Conservation (phyloP, 352 stramenopile genomes). For the Pythium coloratum region DNA sequence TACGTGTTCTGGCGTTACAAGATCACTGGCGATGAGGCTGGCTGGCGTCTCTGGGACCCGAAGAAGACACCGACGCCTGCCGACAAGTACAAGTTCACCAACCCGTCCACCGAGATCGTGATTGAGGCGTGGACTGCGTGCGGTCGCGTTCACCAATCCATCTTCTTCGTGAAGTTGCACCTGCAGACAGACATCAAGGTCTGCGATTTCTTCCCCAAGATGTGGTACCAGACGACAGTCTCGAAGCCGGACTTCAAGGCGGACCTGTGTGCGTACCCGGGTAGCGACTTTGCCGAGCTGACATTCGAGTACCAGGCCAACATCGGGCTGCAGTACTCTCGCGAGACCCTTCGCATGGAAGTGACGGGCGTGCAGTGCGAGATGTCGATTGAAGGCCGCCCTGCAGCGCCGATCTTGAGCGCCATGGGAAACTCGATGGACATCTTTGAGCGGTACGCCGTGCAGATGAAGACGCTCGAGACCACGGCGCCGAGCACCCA, state of each 20-base stretch:
- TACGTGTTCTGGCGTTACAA: constrained; percentile 75
- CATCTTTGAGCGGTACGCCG: constrained; percentile 53
- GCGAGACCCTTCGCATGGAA: constrained; percentile 7
- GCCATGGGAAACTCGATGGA: constrained; percentile 34
- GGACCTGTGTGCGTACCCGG: constrained; percentile 31
- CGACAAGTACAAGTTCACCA: constrained; percentile 35
- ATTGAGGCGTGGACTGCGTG: constrained; percentile 49
- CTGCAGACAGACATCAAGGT: constrained; percentile 31
- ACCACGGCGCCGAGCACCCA: constrained; percentile 39
- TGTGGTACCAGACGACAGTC: constrained; percentile 45
- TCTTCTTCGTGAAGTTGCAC: constrained; percentile 41
- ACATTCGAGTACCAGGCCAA: constrained; percentile 43
- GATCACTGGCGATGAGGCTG: constrained; percentile 32
- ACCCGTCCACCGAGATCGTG: constrained; percentile 44
- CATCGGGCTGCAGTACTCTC: constrained; percentile 23
- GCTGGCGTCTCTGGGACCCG: constrained; percentile 49
- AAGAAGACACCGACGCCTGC: constrained; percentile 19
- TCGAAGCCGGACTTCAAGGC: background rate
- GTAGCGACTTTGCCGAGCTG: constrained; percentile 53
- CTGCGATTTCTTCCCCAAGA: constrained; percentile 36
- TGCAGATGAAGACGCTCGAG: constrained; percentile 48
- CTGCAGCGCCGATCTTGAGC: constrained; percentile 36
- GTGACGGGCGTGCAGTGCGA: constrained; percentile 37
- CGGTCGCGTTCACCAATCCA: constrained; percentile 29
- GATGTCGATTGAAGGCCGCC: constrained; percentile 34